Evolutionary conservation across 2,329 filamentous ascomycete genomes (phyloP), one percentile per base, ranked within the genome.

Genomic region (Hypomyces perniciosus): DNA sequence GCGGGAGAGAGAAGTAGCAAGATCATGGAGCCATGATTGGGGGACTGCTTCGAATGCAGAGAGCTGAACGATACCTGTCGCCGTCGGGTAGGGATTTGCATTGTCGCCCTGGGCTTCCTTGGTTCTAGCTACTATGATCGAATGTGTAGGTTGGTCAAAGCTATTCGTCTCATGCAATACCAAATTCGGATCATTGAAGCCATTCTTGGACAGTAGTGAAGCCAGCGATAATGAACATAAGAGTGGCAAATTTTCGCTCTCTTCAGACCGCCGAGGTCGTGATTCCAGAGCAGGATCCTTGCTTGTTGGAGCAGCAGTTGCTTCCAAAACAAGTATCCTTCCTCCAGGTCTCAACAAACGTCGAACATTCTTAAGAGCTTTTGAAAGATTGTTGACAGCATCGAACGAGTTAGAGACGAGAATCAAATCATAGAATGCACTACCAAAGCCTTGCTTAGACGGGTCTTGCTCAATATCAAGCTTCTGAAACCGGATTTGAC

Each of bases 401-500:
- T 37, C 31, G 1, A 38, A 13, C 4, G 26, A 5, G 8, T 46
- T 12, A n/a, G 5, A 37, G 5, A 33, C 44, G 8, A 46, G 20
- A 3, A 46, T 13, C 7, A 46, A n/a, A 38, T 46, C 44, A 13
- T 46, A 46, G 33, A 4, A 13, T 8, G 12, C 10, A 3, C 26
- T 33, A 5, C 26, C 34, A 6, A 46, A 46, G 27, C 44, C 44
- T 46, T 46, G 44, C 7, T 12, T n/a, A 26, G 20, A 8, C n/a
- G 44, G 31, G n/a, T 27, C 33, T 28, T 28, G 10, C 26, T 46
- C 31, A 7, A 46, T 46, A 28, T 38, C 44, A 46, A 46, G 44
- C 26, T 10, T 10, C 10, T 35, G 13, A 35, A 20, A 46, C 31
- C 38, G 29, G 5, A 46, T 30, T n/a, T 34, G 33, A 9, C n/a